Percentiles rank a stretch among this genome's conserved stretches.
phyloP scores from a whole-genome alignment of 352 stramenopile species.

The Nothophytophthora sp. region DNA sequence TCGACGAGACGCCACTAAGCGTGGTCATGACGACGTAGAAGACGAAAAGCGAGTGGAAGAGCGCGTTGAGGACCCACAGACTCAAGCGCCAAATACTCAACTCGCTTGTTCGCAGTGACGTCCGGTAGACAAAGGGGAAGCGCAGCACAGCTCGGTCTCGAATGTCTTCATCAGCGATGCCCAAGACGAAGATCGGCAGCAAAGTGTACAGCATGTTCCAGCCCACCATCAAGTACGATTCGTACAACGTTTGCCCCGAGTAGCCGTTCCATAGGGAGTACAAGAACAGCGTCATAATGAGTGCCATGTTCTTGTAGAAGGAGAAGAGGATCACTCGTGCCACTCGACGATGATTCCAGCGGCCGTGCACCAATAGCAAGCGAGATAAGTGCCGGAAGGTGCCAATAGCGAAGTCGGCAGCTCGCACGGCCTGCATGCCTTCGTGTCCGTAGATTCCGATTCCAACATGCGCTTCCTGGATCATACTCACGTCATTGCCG shows the following conservation, averaged over 20 bases:
- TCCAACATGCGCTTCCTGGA: slow-evolving; percentile 98
- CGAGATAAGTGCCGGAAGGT: slow-evolving; percentile 82
- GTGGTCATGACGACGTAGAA: slow-evolving; percentile 66
- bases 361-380: slow-evolving; percentile 77
- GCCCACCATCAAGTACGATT: slow-evolving; percentile 89
- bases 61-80: slow-evolving; percentile 72
- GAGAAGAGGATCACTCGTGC: slow-evolving; percentile 85
- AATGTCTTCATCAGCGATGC: slow-evolving; percentile 85
- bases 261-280: slow-evolving; percentile 89
- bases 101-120: slow-evolving; percentile 57
- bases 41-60: slow-evolving; percentile 73
- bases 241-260: slow-evolving; percentile 90
- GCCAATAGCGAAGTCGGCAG: slow-evolving; percentile 84
- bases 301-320: slow-evolving; percentile 92
- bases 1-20: slow-evolving; percentile 40
- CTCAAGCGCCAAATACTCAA: slow-evolving; percentile 58
- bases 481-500: slow-evolving; percentile 99
- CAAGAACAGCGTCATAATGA: slow-evolving; percentile 95
- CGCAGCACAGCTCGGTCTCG: slow-evolving; percentile 63
- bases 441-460: slow-evolving; percentile 99
- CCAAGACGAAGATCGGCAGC: slow-evolving; percentile 92
- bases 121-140: slow-evolving; percentile 84
- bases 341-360: slow-evolving; percentile 86
- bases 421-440: slow-evolving; percentile 89
- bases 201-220: slow-evolving; percentile 97